These are phyloP conservation scores for Claviceps pazoutovae DNA, from an alignment of 2,329 filamentous ascomycete genomes.

Conservation along the genomic window DNA sequence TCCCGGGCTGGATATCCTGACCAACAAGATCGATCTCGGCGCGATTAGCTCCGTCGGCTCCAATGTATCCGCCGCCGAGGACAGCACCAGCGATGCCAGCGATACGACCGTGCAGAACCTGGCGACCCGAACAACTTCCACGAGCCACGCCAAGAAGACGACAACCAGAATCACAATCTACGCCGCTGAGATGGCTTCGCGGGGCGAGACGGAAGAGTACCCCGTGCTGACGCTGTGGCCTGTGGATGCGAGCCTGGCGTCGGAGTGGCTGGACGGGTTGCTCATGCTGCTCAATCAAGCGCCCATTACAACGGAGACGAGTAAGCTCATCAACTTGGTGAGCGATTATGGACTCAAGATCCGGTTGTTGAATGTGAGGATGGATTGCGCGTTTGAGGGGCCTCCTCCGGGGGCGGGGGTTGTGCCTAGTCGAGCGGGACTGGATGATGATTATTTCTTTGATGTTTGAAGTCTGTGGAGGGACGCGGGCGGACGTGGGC, in stretches of 20 bases:
- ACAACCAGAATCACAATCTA: conserved; percentile 88
- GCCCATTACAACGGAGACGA: conserved; percentile 93
- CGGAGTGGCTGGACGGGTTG: conserved; percentile 92
- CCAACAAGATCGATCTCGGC: conserved; percentile 73
- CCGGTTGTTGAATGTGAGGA: conserved; percentile 74
- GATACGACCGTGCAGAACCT: conserved; percentile 27
- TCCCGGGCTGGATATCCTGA: conserved; percentile 58
- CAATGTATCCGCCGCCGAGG: conserved; percentile 61
- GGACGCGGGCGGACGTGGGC: background rate
- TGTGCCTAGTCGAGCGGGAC: conserved; percentile 67
- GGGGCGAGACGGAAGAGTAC: conserved; percentile 41
- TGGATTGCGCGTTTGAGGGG: conserved; percentile 61
- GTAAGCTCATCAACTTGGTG: conserved; percentile 73
- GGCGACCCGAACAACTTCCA: conserved; percentile 20
- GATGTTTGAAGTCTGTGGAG: conserved; percentile 37
- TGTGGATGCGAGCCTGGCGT: conserved; percentile 65
- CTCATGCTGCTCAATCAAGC: conserved; percentile 91
- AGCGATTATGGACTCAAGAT: conserved; percentile 89
- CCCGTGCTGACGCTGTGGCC: conserved; percentile 75
- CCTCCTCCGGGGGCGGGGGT: conserved; percentile 55
- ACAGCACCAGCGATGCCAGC: conserved; percentile 30
- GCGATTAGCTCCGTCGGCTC: conserved; percentile 87
- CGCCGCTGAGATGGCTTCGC: conserved; percentile 23
- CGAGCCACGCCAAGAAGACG: conserved; percentile 26
- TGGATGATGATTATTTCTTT: conserved; percentile 92